Percentiles rank a stretch among this genome's conserved stretches.
phyloP scores from a whole-genome alignment of 2,329 filamentous ascomycete species.

The Apiospora marii region DNA sequence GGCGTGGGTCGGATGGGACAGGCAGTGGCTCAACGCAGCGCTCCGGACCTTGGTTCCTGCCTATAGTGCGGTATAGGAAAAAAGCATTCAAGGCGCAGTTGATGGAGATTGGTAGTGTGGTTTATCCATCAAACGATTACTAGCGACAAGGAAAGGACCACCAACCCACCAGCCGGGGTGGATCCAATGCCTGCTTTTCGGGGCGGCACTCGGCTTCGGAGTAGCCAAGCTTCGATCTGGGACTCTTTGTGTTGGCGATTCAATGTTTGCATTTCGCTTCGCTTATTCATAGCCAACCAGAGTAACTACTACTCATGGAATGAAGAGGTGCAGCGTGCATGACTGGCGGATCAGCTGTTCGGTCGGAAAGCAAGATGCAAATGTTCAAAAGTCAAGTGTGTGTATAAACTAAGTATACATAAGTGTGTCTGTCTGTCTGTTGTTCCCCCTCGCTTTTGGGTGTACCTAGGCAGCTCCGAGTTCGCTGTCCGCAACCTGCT shows the following conservation, averaged over 20 bases:
- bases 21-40: not conserved
- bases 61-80: not conserved
- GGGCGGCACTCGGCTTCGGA: slow-evolving; percentile 16
- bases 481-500: slow-evolving; percentile 13
- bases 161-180: not conserved
- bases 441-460: not conserved
- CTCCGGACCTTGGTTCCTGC: not conserved
- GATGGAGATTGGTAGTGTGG: not conserved
- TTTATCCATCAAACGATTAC: not conserved
- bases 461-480: not conserved
- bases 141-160: not conserved
- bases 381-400: not conserved
- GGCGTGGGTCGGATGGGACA: not conserved
- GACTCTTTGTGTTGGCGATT: not conserved
- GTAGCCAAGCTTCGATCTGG: not conserved
- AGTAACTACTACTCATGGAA: not conserved
- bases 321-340: not conserved
- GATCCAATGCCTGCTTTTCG: not conserved
- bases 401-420: not conserved
- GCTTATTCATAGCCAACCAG: not conserved
- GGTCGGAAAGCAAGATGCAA: not conserved
- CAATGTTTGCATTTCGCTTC: not conserved
- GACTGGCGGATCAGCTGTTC: not conserved
- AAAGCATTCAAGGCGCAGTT: not conserved
- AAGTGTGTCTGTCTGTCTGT: not conserved